These are phyloP conservation scores for Rhododendron henanense DNA, from an alignment of 148 eudicot genomes.

Conservation along the genomic window DNA sequence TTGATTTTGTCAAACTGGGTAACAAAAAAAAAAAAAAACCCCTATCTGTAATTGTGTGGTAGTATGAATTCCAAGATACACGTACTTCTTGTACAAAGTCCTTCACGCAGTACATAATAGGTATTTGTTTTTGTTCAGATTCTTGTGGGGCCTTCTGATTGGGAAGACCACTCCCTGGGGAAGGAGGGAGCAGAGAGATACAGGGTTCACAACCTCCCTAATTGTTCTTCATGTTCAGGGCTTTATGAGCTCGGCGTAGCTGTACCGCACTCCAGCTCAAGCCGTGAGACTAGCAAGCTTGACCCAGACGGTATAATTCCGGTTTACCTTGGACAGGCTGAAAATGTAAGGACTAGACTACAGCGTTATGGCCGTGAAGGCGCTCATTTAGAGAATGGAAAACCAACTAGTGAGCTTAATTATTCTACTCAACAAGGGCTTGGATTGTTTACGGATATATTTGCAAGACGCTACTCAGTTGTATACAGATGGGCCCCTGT, in stretches of 20 bases:
- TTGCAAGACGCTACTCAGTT: conserved; percentile 56
- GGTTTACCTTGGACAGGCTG: conserved; percentile 86
- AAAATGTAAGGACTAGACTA: conserved; percentile 71
- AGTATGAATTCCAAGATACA: not conserved
- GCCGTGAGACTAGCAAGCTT: conserved; percentile 38
- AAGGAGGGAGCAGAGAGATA: conserved; percentile 80
- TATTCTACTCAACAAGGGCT: conserved; percentile 19
- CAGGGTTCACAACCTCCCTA: conserved; percentile 66
- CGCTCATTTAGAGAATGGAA: conserved; percentile 66
- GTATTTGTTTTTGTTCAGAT: conserved; percentile 30
- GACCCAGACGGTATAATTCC: conserved; percentile 45
- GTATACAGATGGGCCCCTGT: conserved; percentile 89
- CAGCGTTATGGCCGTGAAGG: conserved; percentile 81
- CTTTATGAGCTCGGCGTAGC: conserved; percentile 78
- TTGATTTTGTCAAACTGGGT: not conserved
- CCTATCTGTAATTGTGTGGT: not conserved
- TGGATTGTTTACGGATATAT: conserved; percentile 51
- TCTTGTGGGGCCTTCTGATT: conserved; percentile 73
- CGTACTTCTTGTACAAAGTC: not conserved
- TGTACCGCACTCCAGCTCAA: conserved; percentile 24
- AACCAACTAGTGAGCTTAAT: conserved; percentile 17
- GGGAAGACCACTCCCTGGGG: conserved; percentile 51
- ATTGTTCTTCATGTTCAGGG: conserved; percentile 50
- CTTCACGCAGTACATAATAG: not conserved
- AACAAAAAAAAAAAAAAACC: not conserved